These are phyloP conservation scores for Vaccinium vitisidaea DNA, from an alignment of 148 eudicot genomes.

Conservation along the genomic window DNA sequence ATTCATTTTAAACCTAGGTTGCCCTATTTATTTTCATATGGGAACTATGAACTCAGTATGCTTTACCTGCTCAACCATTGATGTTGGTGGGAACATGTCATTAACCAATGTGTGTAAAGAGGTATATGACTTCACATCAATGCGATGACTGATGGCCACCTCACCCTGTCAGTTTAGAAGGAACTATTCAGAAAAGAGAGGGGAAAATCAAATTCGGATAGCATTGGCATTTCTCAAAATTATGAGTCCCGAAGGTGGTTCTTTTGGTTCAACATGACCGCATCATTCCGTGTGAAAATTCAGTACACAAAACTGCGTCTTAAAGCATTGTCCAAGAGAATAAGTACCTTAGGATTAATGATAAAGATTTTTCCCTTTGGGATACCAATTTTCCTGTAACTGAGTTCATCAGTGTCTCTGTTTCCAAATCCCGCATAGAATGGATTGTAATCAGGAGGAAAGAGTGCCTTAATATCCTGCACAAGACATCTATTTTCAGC, in stretches of 20 bases:
- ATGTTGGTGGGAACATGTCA: constrained; percentile 99
- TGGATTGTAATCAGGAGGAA: constrained; percentile 93
- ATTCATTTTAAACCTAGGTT: background rate
- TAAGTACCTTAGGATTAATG: constrained; percentile 87
- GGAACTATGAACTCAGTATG: background rate
- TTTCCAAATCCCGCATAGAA: constrained; percentile 98
- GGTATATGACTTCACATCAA: constrained; percentile 84
- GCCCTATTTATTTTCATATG: background rate
- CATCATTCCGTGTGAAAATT: background rate
- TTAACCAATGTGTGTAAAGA: constrained; percentile 89
- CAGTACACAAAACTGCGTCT: background rate
- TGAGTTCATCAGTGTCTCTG: constrained; percentile 96
- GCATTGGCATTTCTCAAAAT: background rate
- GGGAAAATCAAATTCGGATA: background rate
- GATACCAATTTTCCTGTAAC: constrained; percentile 89
- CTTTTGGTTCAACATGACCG: background rate
- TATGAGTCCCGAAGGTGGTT: background rate
- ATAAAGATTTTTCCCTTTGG: constrained; percentile 98
- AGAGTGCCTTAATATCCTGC: constrained; percentile 95
- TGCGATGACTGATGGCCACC: constrained; percentile 75
- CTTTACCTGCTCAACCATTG: constrained; percentile 76
- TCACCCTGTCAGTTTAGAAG: constrained; percentile 63
- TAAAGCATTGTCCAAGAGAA: background rate
- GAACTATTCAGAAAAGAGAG: constrained; percentile 8
- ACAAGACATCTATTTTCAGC: constrained; percentile 16